Evolutionary conservation across 108 stramenopile species (phyloP).

Genomic region (Skeletonema grethae): DNA sequence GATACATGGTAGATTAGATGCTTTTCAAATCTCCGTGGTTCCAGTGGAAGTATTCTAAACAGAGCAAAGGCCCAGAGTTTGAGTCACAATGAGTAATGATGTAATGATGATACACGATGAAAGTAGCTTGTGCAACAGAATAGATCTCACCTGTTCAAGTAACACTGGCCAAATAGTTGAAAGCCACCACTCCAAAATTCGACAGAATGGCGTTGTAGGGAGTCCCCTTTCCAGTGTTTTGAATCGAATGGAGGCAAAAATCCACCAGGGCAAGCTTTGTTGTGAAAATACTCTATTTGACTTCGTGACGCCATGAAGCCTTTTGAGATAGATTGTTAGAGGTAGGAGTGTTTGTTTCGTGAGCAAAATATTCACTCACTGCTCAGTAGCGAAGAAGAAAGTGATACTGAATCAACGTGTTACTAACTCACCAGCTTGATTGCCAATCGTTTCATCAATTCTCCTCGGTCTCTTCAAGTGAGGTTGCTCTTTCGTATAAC

Average conservation of each 20-base stretch:
- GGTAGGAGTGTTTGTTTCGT: no score
- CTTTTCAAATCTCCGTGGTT: constrained; percentile 66
- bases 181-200: constrained; percentile 82
- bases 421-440: constrained; percentile 45
- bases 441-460: constrained; percentile 42
- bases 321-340: no score
- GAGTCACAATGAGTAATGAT: no score
- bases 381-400: no score
- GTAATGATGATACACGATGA: no score
- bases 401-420: no score
- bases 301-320: constrained; percentile 77
- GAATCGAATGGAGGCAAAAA: constrained; percentile 70
- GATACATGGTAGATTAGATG: constrained; percentile 75
- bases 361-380: no score
- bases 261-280: constrained; percentile 56
- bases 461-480: constrained; percentile 31
- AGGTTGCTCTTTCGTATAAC: constrained; percentile 31
- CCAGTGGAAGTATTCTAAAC: constrained; percentile 51
- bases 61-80: no score
- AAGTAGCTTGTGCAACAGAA: no score
- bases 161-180: constrained; percentile 69
- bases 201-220: constrained; percentile 60
- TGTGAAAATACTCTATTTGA: constrained; percentile 50
- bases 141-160: constrained; percentile 56
- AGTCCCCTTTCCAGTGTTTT: constrained; percentile 52